phyloP scores from a whole-genome alignment of 768 basidiomycete species.

The Termitomyces bulborhizus region DNA sequence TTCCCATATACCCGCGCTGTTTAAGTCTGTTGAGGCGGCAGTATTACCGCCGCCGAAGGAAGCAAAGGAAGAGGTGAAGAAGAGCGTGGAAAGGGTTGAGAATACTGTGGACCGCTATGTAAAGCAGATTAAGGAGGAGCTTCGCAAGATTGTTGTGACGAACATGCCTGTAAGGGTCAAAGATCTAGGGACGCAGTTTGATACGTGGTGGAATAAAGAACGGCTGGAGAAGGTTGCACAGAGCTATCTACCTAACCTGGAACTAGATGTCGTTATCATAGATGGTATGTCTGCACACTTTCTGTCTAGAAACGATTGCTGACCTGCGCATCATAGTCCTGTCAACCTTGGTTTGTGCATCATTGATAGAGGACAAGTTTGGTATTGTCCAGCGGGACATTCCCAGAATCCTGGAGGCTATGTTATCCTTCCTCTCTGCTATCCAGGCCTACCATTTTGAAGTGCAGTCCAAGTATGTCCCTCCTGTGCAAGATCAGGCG shows the following conservation, averaged over 20 bases:
- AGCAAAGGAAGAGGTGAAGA: conserved; percentile 17
- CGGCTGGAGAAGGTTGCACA: conserved; percentile 48
- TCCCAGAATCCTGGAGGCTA: conserved; percentile 72
- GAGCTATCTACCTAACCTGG: conserved; percentile 50
- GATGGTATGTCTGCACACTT: conserved; percentile 40
- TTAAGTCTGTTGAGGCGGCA: conserved; percentile 30
- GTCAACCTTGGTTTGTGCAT: conserved; percentile 61
- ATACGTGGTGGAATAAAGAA: conserved; percentile 55
- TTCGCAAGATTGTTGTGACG: neutral
- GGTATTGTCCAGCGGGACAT: conserved; percentile 85
- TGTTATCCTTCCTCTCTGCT: conserved; percentile 58
- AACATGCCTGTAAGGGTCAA: neutral
- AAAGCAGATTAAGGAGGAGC: neutral
- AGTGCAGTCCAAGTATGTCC: conserved; percentile 34
- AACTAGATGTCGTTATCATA: conserved; percentile 55
- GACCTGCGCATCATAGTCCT: conserved; percentile 40
- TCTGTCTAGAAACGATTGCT: neutral
- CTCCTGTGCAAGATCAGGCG: conserved; percentile 28
- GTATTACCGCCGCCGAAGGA: conserved; percentile 14
- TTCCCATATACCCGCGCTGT: conserved; percentile 34
- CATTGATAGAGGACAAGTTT: conserved; percentile 73
- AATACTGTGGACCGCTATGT: neutral
- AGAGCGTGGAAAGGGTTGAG: conserved; percentile 14
- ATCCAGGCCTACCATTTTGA: conserved; percentile 61
- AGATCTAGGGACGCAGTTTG: neutral